Conservation (phyloP, 306 rosid genomes). For the Cajanus cajan region DNA sequence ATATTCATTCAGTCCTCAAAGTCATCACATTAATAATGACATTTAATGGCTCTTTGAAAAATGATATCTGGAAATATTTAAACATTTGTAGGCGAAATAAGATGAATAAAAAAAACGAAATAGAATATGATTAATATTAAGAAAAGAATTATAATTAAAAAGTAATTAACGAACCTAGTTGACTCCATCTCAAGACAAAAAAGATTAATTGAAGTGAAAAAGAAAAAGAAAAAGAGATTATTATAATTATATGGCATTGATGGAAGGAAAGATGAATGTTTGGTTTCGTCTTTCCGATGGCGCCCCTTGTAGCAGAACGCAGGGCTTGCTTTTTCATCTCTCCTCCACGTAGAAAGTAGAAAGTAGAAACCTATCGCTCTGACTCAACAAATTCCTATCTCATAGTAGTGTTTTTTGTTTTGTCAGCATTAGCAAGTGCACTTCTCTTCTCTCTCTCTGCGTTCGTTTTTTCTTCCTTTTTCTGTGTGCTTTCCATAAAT, state of each 20-base stretch:
- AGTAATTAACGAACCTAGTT: not conserved
- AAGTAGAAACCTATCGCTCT: too few relatives aligned
- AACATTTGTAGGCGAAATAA: too few relatives aligned
- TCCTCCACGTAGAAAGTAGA: conserved; percentile 1
- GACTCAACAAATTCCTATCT: too few relatives aligned
- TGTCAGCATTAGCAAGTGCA: too few relatives aligned
- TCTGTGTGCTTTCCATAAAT: not conserved
- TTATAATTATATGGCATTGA: not conserved
- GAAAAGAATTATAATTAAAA: not conserved
- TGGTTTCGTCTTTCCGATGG: conserved; percentile 31
- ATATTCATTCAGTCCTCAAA: too few relatives aligned
- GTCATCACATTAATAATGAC: too few relatives aligned
- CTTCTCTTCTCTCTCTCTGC: too few relatives aligned
- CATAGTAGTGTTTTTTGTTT: too few relatives aligned
- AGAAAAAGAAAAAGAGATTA: not conserved
- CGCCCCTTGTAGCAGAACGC: not conserved
- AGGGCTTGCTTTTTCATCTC: not conserved
- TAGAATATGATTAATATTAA: not conserved
- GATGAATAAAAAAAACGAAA: not conserved
- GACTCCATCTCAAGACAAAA: not conserved
- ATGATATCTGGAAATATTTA: not conserved
- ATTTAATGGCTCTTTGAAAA: not conserved
- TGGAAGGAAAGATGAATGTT: not conserved
- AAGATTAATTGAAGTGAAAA: not conserved
- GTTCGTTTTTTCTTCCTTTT: too few relatives aligned